Conservation (phyloP, 2,329 filamentous ascomycete genomes). For the Alternaria hordeiaustralica region DNA sequence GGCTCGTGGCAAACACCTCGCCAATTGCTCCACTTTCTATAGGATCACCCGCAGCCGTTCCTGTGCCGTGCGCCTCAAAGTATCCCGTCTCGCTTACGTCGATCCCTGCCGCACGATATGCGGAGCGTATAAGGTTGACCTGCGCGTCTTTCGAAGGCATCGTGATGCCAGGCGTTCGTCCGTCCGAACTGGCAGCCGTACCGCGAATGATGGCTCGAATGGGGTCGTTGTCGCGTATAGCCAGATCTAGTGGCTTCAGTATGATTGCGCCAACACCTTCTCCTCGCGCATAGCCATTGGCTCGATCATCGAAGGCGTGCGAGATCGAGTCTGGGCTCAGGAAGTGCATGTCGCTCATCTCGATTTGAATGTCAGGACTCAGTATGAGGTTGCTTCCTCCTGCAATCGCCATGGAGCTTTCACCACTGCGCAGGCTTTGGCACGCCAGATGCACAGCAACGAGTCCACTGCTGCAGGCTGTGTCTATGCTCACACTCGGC, state of each 20-base stretch:
- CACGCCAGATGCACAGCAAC: conserved; percentile 28
- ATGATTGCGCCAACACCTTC: conserved; percentile 59
- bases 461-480: conserved; percentile 29
- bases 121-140: conserved; percentile 30
- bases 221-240: conserved; percentile 30
- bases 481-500: conserved; percentile 28
- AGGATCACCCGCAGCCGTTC: conserved; percentile 38
- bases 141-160: conserved; percentile 54
- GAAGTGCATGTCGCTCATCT: conserved; percentile 24
- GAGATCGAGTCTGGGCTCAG: conserved; percentile 40
- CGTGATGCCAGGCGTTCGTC: conserved; percentile 24
- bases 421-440: conserved; percentile 33
- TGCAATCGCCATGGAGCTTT: conserved; percentile 28
- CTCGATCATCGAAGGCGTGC: conserved; percentile 56
- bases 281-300: conserved; percentile 68
- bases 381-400: conserved; percentile 29
- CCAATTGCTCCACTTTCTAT: conserved; percentile 15
- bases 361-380: conserved; percentile 15
- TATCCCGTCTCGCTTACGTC: conserved; percentile 34
- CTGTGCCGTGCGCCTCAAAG: conserved; percentile 36
- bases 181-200: conserved; percentile 28
- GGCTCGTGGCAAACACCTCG: conserved; percentile 9
- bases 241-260: conserved; percentile 30
- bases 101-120: conserved; percentile 48
- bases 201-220: conserved; percentile 39